Evolutionary conservation across 805 yeast genomes (phyloP).

Genomic region (Wickerhamiella cacticola): DNA sequence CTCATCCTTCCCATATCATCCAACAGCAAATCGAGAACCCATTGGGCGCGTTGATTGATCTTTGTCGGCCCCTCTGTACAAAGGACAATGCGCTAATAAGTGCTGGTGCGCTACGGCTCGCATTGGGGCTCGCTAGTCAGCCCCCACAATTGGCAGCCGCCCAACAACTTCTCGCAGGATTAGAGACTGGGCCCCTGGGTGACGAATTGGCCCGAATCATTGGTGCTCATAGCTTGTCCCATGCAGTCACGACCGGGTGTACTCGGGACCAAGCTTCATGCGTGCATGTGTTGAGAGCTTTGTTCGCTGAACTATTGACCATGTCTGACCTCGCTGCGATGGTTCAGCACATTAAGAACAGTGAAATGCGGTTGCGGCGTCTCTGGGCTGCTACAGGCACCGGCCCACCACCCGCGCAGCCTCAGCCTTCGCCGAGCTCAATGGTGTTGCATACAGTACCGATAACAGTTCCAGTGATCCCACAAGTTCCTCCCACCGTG

Average conservation of each 20-base stretch:
- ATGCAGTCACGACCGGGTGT: slow-evolving; percentile 1
- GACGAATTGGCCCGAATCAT: slow-evolving; percentile 10
- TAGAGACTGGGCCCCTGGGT: slow-evolving; percentile 12
- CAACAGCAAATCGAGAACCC: not conserved
- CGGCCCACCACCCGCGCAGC: not conserved
- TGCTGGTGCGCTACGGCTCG: slow-evolving; percentile 11
- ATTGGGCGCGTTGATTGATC: not conserved
- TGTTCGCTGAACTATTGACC: slow-evolving; percentile 1
- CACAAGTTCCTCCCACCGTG: not conserved
- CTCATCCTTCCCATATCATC: not conserved
- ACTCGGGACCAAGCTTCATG: slow-evolving; percentile 5
- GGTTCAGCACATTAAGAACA: slow-evolving; percentile 1
- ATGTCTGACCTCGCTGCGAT: not conserved
- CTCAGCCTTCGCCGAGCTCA: slow-evolving; percentile 1
- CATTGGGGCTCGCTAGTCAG: slow-evolving; percentile 9
- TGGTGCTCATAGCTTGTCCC: not conserved
- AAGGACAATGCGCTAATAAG: not conserved
- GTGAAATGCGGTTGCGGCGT: not conserved
- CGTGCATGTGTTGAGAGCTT: not conserved
- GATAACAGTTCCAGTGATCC: not conserved
- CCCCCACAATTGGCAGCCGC: not conserved
- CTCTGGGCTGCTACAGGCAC: not conserved
- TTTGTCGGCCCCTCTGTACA: not conserved
- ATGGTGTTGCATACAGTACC: not conserved
- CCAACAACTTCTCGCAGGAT: not conserved